These are phyloP conservation scores for Kodamaea fukazawae DNA, from an alignment of 805 yeast species.

Conservation along the genomic window DNA sequence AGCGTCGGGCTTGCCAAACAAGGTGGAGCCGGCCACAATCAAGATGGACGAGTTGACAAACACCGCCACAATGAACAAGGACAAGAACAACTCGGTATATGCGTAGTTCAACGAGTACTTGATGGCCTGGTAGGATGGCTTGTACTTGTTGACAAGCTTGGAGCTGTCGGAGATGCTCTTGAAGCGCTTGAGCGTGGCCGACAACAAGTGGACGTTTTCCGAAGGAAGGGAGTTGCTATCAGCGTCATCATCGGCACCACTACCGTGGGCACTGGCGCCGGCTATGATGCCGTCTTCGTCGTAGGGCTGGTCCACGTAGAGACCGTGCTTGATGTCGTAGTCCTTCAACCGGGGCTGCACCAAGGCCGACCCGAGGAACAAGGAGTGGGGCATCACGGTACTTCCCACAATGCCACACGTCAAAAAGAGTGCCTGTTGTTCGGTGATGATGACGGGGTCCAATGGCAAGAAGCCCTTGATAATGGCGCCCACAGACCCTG, in stretches of 20 bases:
- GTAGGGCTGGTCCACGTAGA: slow-evolving; percentile 10
- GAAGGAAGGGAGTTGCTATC: neutral
- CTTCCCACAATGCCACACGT: slow-evolving; percentile 47
- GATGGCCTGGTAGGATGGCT: slow-evolving; percentile 42
- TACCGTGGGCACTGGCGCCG: no score
- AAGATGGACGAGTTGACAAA: slow-evolving; percentile 45
- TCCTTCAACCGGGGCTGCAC: slow-evolving; percentile 45
- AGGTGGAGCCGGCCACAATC: slow-evolving; percentile 44
- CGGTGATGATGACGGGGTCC: slow-evolving; percentile 27
- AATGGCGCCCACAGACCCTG: slow-evolving; percentile 52
- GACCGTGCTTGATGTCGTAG: slow-evolving; percentile 36
- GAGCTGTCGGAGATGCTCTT: slow-evolving; percentile 29
- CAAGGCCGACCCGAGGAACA: slow-evolving; percentile 43
- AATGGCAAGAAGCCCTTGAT: slow-evolving; percentile 68
- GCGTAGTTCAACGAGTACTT: slow-evolving; percentile 40
- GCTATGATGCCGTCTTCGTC: slow-evolving; percentile 7
- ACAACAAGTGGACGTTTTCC: slow-evolving; percentile 9
- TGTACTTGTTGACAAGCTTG: slow-evolving; percentile 29
- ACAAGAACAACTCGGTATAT: slow-evolving; percentile 38
- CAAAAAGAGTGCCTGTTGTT: slow-evolving; percentile 39
- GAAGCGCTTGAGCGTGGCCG: slow-evolving; percentile 18
- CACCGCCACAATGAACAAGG: slow-evolving; percentile 42
- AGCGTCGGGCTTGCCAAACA: slow-evolving; percentile 44
- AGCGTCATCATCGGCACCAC: slow-evolving; percentile 3
- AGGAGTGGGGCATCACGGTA: slow-evolving; percentile 48